Percentiles rank a stretch among this genome's conserved stretches.
Conservation (phyloP, 495 filamentous ascomycete species). For the Cercophora scortea region DNA sequence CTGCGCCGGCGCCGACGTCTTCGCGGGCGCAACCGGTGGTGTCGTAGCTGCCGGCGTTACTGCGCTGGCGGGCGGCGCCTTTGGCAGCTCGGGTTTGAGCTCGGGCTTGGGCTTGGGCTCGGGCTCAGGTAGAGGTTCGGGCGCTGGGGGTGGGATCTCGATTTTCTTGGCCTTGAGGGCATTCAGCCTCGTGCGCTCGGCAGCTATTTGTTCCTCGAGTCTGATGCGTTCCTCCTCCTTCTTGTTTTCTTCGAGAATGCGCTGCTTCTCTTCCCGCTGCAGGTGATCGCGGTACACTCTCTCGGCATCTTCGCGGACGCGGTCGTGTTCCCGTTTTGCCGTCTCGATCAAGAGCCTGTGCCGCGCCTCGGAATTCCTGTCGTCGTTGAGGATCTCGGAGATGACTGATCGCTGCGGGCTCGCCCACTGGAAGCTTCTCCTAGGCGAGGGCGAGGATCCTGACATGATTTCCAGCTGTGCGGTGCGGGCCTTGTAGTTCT, state of each 20-base stretch:
- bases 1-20: not conserved
- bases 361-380: conserved; percentile 35
- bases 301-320: conserved; percentile 53
- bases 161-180: conserved; percentile 35
- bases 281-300: conserved; percentile 37
- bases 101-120: no score
- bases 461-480: conserved; percentile 21
- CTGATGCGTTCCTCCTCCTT: conserved; percentile 48
- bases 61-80: conserved; percentile 5
- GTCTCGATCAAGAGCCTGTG: conserved; percentile 56
- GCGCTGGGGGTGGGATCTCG: conserved; percentile 31
- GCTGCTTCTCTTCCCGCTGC: conserved; percentile 36
- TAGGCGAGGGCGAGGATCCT: conserved; percentile 27
- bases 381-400: conserved; percentile 28
- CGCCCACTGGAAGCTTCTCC: conserved; percentile 25
- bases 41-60: not conserved
- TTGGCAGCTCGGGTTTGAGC: conserved; percentile 13
- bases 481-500: not conserved
- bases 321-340: conserved; percentile 54
- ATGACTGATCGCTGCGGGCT: conserved; percentile 26
- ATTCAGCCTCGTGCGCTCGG: conserved; percentile 32
- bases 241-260: conserved; percentile 38
- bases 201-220: conserved; percentile 31
- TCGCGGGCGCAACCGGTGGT: not conserved
- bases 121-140: not conserved